Evolutionary conservation across 2,329 filamentous ascomycete genomes (phyloP), one percentile per base, ranked within the genome.

Genomic region (Colletotrichum falcatum): DNA sequence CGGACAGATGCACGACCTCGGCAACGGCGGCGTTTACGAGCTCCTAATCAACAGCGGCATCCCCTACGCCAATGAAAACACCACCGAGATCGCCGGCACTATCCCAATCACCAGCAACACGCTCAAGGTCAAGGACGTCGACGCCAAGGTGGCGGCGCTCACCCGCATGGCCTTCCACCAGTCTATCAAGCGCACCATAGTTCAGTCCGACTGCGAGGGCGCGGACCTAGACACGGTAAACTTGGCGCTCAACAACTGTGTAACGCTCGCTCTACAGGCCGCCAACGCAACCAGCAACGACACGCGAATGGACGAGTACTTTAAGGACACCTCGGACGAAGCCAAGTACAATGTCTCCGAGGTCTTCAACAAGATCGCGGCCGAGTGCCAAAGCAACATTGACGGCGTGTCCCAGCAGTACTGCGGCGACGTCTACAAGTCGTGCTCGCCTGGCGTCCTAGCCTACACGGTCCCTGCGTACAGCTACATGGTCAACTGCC

Each of bases 401-500:
- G 77, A 79, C 0, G 85, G 87, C 3, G 75, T 77, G 1, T 88
- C 88, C 3, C 79, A 78, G 1, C 88, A 87, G 73, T 88, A 89
- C 81, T 92, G 90, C 82, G 81, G 79, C 33, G 90, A 92, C 74
- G 79, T 83, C 3, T 87, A 87, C 75, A 55, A 79, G 1, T 84
- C 84, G 72, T 92, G 90, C 79, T 74, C 72, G 64, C 20, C 55
- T 12, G 79, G 80, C 55, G 86, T 90, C 4, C 79, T 92, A 23
- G 90, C 90, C 1, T 92, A 91, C 78, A 91, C 89, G 0, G 78
- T 89, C 6, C 87, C 88, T 1, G 80, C 82, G 1, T 75, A 74
- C 26, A 86, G 85, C 77, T 81, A 85, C 75, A 87, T 91, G 78
- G 87, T 86, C 65, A 90, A 91, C 81, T 92, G 90, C 80, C 82